phyloP scores from a whole-genome alignment of 768 basidiomycete species.

The Hericium alpestre region DNA sequence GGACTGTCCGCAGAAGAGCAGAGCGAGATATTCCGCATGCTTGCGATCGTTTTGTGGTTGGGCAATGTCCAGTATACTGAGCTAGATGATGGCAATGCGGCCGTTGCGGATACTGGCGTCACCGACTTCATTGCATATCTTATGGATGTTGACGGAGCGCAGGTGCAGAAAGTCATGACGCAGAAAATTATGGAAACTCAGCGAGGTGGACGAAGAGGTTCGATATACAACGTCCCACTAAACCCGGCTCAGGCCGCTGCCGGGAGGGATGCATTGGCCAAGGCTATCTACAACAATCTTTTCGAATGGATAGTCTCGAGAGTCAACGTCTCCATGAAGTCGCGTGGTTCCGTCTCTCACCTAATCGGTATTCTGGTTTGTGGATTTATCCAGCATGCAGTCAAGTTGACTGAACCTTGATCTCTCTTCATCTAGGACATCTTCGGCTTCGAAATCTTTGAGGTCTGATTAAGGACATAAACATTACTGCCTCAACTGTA shows the following conservation, averaged over 20 bases:
- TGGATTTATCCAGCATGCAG: background rate
- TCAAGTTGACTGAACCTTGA: background rate
- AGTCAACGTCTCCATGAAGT: conserved; percentile 94
- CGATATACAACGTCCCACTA: conserved; percentile 92
- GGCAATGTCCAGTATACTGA: conserved; percentile 91
- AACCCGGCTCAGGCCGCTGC: conserved; percentile 87
- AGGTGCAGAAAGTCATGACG: conserved; percentile 82
- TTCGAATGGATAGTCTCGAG: conserved; percentile 99
- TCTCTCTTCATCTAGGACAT: conserved; percentile 55
- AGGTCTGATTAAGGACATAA: conserved; percentile 34
- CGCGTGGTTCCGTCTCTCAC: conserved; percentile 59
- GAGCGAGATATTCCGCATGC: conserved; percentile 84
- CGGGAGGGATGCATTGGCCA: conserved; percentile 84
- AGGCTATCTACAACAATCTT: conserved; percentile 95
- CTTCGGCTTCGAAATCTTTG: conserved; percentile 98
- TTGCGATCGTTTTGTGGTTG: conserved; percentile 88
- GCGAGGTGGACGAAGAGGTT: conserved; percentile 84
- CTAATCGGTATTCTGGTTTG: conserved; percentile 86
- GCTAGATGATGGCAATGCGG: conserved; percentile 81
- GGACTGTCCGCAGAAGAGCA: conserved; percentile 83
- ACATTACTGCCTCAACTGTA: background rate
- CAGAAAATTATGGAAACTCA: conserved; percentile 85
- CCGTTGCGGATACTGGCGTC: conserved; percentile 72
- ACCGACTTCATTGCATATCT: conserved; percentile 92
- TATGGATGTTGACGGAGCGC: conserved; percentile 73